Base-by-base conservation (phyloP, 495 filamentous ascomycete species). In the Penicillium verhagenii region DNA sequence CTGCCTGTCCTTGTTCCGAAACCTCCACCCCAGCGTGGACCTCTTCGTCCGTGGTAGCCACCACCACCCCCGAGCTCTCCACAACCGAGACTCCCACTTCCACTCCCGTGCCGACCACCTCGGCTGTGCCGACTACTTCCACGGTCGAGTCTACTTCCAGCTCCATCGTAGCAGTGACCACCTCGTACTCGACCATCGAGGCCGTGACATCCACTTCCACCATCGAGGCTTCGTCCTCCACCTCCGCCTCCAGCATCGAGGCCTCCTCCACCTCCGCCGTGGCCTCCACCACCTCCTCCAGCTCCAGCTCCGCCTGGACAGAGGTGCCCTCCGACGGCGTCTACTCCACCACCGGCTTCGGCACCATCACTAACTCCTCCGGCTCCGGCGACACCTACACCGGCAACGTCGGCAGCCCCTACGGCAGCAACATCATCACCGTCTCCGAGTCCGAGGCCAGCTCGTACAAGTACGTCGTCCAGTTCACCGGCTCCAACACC, bases 381-480 rank as follows among this genome's bases (percentile, higher is more conserved):
- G 65, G 64, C 45, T 59, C 45, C 9, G 72, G 69, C n/a, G 66
- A 66, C 39, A 68, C 56, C 50, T 77, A 77, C 64, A 18, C 54
- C 10, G 77, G 78, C 51, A 82, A 83, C 63, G 67, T 75, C n/a
- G 80, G 80, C 44, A 63, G 44, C 28, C 77, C 80, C 16, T 79
- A 78, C 57, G 79, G 79, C 20, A 75, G 73, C 65, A 82, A 82
- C 62, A 78, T 82, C 48, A 74, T 75, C 51, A 53, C 69, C 24
- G 66, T 82, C 25, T 50, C 52, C 37, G 57, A 54, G n/a, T 45
- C 46, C 46, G 60, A 63, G 4, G 70, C 72, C 42, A 46, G 57
- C 40, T 52, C 64, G 18, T 73, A 80, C 59, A 67, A 79, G 49
- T 78, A 79, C 68, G 76, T 79, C 39, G 68, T 67, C 24, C 65